Base-by-base conservation (phyloP, 192 early-diverging fungal genomes). In the Dimargaris xerosporica region DNA sequence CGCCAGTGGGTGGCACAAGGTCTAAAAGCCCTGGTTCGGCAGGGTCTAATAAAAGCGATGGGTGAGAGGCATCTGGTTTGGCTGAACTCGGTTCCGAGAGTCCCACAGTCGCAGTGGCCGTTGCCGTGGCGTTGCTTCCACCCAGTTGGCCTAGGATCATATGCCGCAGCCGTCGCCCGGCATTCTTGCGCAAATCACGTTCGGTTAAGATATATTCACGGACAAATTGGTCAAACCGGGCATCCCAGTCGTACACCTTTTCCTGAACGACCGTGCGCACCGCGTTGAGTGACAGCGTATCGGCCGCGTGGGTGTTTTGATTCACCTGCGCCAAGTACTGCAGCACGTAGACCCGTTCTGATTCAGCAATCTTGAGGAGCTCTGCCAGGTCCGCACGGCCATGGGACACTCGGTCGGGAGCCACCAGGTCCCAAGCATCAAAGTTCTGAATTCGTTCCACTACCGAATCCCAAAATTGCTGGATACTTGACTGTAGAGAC, bases 401-500 rank as follows among this genome's bases (percentile, higher is more conserved):
- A 4, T 75, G 71, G 30, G 85, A 87, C 5, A 80, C 67, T 54
- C 87, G 89, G 29, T 77, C 75, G 1, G 78, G 70, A 44, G 86
- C 80, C 30, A 94, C 87, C 39, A 89, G 73, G 47, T 93, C 91
- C 62, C 56, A 59, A 2, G 82, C 77, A 43, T 83, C 83, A 56
- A 93, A 91, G 12, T 76, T 78, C 63, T 89, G 85, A 50, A 93
- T 85, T 16, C 93, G 70, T 54, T 86, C 83, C 26, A 78, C 67
- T 44, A 98, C 75, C 19, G 95, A 96, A 55, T 91, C 87, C 69
- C 90, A 96, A 69, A 90, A 98, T 9, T 72, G 73, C 19, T 78
- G 83, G 61, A 96, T 87, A 42, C 82, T 81, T 7, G 70, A 61
- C 23, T 83, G 78, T 41, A 92, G 73, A 17, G 69, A 67, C 16